Base-by-base conservation (phyloP, 2,329 filamentous ascomycete genomes). In the Penicillium sp. region DNA sequence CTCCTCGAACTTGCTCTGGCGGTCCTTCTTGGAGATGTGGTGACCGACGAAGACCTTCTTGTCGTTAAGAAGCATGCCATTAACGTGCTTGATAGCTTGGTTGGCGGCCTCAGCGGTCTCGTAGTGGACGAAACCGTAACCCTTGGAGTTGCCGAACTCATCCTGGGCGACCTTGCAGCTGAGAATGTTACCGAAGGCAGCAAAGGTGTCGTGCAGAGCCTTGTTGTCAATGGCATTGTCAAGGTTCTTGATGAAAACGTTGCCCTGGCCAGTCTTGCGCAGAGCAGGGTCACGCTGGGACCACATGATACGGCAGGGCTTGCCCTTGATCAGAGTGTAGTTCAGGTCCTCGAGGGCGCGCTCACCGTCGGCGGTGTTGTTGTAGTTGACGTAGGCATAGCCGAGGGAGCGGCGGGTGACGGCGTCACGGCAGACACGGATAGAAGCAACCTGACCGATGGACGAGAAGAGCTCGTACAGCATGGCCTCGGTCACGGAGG, bases 331-430 rank as follows among this genome's bases (percentile, higher is more conserved):
- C 64, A 96, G 79, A 56, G 93, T 98, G 80, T 98, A 98, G 84
- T 98, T 98, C 64, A 98, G 82, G 77, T 98, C 93, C 77, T 98
- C 93, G 52, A 98, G 85, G 65, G 93, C 93, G 76, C 95, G 94
- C 80, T 98, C 93, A 64, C 93, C 93, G 71, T 98, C 93, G 54
- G 83, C 73, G 54, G 90, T 95, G 73, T 89, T 91, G 80, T 97
- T 98, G 84, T 97, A 98, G 84, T 98, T 98, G 76, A 98, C 93
- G 74, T 98, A 98, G 73, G 93, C 93, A 73, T 98, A 98, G 61
- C 93, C 93, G 60, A 98, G 89, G 58, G 93, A 98, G 74, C 93
- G 91, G 71, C 93, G 90, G 68, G 93, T 97, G 69, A 98, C 90
- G 55, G 93, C 91, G 69, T 98, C 93, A 76, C 93, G 93, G 83